Conservation (phyloP, 306 rosid species). For the Acacia crassicarpa region DNA sequence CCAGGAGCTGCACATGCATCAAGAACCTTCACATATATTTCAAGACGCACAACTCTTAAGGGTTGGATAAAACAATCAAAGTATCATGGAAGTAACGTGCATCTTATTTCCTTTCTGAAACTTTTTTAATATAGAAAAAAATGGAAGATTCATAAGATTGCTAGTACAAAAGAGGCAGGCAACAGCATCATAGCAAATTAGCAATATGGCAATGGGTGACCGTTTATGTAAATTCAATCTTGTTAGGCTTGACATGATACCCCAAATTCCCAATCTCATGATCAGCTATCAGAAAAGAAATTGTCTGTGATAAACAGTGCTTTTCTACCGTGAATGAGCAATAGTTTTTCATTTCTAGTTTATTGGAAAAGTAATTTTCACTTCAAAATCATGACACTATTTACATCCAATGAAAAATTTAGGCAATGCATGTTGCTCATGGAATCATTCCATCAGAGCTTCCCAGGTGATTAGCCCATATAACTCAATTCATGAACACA, state of each 20-base stretch:
- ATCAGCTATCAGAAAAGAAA: slow-evolving; percentile 18
- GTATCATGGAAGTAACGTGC: not conserved
- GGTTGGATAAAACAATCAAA: not conserved
- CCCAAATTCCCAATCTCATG: slow-evolving; percentile 14
- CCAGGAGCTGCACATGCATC: slow-evolving; percentile 98
- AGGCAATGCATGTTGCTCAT: not conserved
- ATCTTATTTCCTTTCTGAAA: not conserved
- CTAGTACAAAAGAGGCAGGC: slow-evolving; percentile 16
- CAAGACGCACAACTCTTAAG: slow-evolving; percentile 19
- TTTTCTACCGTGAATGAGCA: not conserved
- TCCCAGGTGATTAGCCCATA: slow-evolving; percentile 11
- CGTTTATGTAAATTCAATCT: not conserved
- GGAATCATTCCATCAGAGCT: not conserved
- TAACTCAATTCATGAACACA: not conserved
- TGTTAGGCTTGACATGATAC: not conserved
- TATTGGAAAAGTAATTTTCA: not conserved
- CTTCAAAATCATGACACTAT: not conserved
- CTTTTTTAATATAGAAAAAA: not conserved
- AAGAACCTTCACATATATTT: slow-evolving; percentile 69
- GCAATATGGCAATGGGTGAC: not conserved
- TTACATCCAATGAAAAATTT: not conserved
- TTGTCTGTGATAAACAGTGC: not conserved
- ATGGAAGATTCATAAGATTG: not conserved
- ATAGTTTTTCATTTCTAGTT: not conserved
- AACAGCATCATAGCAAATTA: not conserved